Conservation (phyloP, 1,284 basidiomycete species). For the Ganoderma resinaceum region DNA sequence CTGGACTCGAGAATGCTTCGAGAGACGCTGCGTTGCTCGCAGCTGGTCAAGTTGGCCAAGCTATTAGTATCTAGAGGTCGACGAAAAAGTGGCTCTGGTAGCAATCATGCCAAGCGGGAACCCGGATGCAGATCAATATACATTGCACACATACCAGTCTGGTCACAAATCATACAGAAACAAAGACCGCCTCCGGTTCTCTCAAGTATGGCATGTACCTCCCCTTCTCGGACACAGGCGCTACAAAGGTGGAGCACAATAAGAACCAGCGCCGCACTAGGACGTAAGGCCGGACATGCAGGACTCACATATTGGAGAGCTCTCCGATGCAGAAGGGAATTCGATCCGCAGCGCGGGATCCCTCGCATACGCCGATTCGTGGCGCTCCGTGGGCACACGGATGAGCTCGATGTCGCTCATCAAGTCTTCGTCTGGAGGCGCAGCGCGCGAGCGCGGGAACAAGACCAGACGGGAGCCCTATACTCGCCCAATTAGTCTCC, state of each 20-base stretch:
- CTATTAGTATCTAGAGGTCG: too few relatives aligned
- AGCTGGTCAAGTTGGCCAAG: too few relatives aligned
- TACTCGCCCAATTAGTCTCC: neutral
- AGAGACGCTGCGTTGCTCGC: too few relatives aligned
- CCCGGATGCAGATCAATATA: neutral
- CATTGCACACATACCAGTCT: neutral
- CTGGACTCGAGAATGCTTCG: too few relatives aligned
- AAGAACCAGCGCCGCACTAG: neutral
- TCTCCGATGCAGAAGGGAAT: neutral
- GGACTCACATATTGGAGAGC: neutral
- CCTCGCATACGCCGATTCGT: neutral
- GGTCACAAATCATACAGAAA: neutral
- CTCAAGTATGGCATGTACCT: neutral
- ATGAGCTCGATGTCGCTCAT: constrained; percentile 18
- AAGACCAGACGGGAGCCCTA: constrained; percentile 38
- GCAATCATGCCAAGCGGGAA: too few relatives aligned
- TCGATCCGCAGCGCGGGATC: neutral
- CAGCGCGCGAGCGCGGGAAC: constrained; percentile 25
- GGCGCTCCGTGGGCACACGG: constrained; percentile 3
- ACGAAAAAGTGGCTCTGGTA: too few relatives aligned
- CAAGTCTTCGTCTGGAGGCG: constrained; percentile 3
- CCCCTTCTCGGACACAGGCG: constrained; percentile 1
- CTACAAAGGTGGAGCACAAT: neutral
- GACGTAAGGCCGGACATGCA: neutral
- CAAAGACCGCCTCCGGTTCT: neutral